Evolutionary conservation across 2,329 filamentous ascomycete genomes (phyloP).

Genomic region (Blumeriella jaapii): DNA sequence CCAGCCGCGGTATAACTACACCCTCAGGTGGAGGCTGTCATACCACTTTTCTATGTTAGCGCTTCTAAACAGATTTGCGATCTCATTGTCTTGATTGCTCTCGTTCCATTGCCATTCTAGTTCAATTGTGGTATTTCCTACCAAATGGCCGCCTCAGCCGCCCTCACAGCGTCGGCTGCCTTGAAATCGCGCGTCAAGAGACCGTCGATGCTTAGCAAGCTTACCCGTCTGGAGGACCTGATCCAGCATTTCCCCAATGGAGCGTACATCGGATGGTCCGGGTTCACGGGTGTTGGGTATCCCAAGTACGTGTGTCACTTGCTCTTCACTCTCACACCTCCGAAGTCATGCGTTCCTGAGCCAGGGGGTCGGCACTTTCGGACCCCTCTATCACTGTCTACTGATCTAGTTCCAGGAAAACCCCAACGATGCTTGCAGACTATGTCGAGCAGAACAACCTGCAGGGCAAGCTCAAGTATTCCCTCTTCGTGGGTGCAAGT

Average conservation of each 20-base stretch:
- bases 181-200: conserved; percentile 65
- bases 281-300: conserved; percentile 84
- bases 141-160: conserved; percentile 21
- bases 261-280: conserved; percentile 82
- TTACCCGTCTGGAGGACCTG: conserved; percentile 68
- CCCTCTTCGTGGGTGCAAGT: conserved; percentile 80
- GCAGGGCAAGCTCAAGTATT: conserved; percentile 76
- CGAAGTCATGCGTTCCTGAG: background rate
- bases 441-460: conserved; percentile 80
- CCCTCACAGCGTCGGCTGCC: conserved; percentile 32
- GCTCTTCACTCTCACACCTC: no score
- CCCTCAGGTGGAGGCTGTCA: no score
- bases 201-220: conserved; percentile 68
- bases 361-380: conserved; percentile 1
- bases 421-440: conserved; percentile 74
- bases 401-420: conserved; percentile 44
- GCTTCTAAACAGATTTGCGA: no score
- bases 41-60: conserved; percentile 6
- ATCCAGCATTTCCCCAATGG: conserved; percentile 73
- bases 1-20: conserved; percentile 8
- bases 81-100: no score
- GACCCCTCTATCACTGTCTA: conserved; percentile 2
- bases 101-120: background rate
- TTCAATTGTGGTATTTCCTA: background rate
- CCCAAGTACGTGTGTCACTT: conserved; percentile 51